Base-by-base conservation (phyloP, 164 flowering plant species). In the Aristolochia contorta region DNA sequence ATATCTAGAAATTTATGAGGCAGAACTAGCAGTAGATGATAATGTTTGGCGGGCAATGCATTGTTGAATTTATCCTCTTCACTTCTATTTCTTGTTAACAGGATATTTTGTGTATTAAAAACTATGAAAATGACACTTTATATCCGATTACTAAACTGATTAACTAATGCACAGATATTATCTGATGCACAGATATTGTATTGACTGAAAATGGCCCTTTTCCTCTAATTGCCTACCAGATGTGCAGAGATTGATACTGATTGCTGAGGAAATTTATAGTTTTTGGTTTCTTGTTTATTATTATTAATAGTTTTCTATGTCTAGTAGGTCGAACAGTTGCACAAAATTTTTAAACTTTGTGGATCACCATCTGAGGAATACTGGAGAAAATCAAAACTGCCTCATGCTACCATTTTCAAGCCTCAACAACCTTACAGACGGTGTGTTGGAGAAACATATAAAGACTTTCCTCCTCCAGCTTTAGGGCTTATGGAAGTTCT, bases 291-390 rank as follows among this genome's bases (percentile, higher is more conserved):
- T 49, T 20, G 5, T 37, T 37, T 37, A 37, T 5, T 49, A n/a
- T 32, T 49, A 9, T 15, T 60, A 30, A 30, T 33, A 18, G 6
- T 47, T 43, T 12, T 30, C 16, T 10, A 14, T 22, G 56, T 20
- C 56, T 60, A 67, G 20, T 70, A 86, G 98, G 98, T 92, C 76
- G 97, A 92, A 72, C 98, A 92, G 65, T 66, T 92, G 70, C 98
- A 92, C 72, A 92, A 89, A 70, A 92, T 92, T 59, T 92, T 92
- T 75, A 92, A 89, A 76, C 91, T 92, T 65, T 92, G 98, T 73
- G 98, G 98, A 23, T 92, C 98, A 48, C 98, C 98, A 33, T 80
- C 96, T 8, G 98, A 92, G 68, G 98, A 89, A 14, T 92, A 92
- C 69, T 92, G 98, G 98, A 82, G 82, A 69, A 89, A 87, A 65